Conservation (phyloP, 108 stramenopile species). For the Nannochloropsis salina region DNA sequence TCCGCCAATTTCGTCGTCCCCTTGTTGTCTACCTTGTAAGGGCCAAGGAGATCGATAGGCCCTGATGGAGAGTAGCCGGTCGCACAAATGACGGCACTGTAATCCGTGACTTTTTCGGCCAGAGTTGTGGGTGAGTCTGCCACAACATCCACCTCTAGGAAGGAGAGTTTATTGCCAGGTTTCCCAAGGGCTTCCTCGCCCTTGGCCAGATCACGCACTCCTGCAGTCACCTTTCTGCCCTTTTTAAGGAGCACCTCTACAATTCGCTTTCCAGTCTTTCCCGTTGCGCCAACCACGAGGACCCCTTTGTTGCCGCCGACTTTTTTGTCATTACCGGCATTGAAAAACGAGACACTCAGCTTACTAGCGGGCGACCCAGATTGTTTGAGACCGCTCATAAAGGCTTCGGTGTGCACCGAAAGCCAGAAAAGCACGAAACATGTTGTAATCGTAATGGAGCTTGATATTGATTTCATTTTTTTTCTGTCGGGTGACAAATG, state of each 20-base stretch:
- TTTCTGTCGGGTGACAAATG: too few relatives aligned
- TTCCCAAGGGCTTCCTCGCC: neutral
- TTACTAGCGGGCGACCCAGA: neutral
- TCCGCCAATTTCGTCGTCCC: neutral
- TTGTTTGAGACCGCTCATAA: neutral
- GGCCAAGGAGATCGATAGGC: neutral
- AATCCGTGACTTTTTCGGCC: neutral
- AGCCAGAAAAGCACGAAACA: too few relatives aligned
- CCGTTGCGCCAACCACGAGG: neutral
- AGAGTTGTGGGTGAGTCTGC: neutral
- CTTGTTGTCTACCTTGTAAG: neutral
- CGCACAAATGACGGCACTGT: neutral
- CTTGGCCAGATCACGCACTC: conserved; percentile 8
- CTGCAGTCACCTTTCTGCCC: neutral
- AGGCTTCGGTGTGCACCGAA: neutral
- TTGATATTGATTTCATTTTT: too few relatives aligned
- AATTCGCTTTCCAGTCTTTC: conserved; percentile 4
- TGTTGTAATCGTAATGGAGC: too few relatives aligned
- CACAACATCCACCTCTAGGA: neutral
- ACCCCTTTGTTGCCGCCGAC: neutral
- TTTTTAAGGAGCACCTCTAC: neutral
- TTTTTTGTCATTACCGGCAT: neutral
- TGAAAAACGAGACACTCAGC: neutral
- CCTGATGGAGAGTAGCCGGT: conserved; percentile 3
- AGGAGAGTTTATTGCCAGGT: neutral